Base-by-base conservation (phyloP, 192 early-diverging fungal species). In the Dissophora ornata region DNA sequence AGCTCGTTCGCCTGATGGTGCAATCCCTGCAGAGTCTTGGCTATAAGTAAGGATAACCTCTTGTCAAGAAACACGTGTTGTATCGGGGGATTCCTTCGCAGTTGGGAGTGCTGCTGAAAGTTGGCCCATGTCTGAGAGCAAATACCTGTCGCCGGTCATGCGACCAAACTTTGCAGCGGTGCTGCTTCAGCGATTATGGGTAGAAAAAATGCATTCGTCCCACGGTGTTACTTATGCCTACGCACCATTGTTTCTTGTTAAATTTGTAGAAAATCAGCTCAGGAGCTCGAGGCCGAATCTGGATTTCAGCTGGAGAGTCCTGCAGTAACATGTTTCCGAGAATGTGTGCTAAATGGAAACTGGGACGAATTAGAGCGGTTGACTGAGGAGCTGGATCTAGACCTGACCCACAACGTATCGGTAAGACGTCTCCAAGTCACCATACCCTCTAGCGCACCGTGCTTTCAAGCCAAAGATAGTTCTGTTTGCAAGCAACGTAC, bases 21-120 rank as follows among this genome's bases (percentile, higher is more conserved):
- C 97, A 99, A 80, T 88, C 93, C 56, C 81, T 97, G 40, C 82
- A 85, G 33, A 91, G 93, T 59, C 80, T 96, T 54, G 96, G 94
- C 1, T 93, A 91, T 61, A 78, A 69, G 92, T 94, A 84, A 75
- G 85, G 60, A 13, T 40, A n/a, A n/a, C n/a, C n/a, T n/a, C n/a
- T n/a, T n/a, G n/a, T n/a, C n/a, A n/a, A n/a, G n/a, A n/a, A n/a
- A n/a, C n/a, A n/a, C n/a, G n/a, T n/a, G n/a, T n/a, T n/a, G n/a
- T n/a, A n/a, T n/a, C n/a, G n/a, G n/a, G n/a, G n/a, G n/a, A n/a
- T n/a, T n/a, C n/a, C n/a, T n/a, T n/a, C n/a, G n/a, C n/a, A n/a
- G n/a, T n/a, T n/a, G n/a, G n/a, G n/a, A n/a, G n/a, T n/a, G n/a
- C n/a, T n/a, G n/a, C n/a, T n/a, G n/a, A n/a, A n/a, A n/a, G n/a